phyloP scores from a whole-genome alignment of 2,329 filamentous ascomycete species.

The Sporothrix mexicana region DNA sequence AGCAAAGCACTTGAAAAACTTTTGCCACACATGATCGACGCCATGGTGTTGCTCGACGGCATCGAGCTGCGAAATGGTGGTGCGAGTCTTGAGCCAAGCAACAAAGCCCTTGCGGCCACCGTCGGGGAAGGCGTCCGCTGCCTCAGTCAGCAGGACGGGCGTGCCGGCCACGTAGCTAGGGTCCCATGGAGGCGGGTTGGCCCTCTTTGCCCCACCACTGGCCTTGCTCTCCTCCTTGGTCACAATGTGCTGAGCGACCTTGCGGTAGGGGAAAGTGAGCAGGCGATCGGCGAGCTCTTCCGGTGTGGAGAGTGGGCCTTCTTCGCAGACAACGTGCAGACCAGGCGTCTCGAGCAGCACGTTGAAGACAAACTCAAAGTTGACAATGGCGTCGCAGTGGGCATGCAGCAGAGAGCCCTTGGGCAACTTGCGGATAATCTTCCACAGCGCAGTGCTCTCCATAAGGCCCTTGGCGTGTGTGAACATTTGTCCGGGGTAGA shows the following conservation, averaged over 20 bases:
- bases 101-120: conserved; percentile 75
- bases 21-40: conserved; percentile 81
- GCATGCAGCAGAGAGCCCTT: conserved; percentile 88
- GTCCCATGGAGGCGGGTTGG: conserved; percentile 60
- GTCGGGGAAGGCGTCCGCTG: conserved; percentile 75
- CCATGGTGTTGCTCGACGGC: conserved; percentile 81
- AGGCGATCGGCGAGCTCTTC: conserved; percentile 58
- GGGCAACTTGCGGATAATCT: conserved; percentile 83
- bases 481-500: conserved; percentile 95
- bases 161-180: conserved; percentile 64
- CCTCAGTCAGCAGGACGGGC: conserved; percentile 63
- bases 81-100: conserved; percentile 75
- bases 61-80: conserved; percentile 73
- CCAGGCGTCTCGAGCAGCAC: conserved; percentile 73
- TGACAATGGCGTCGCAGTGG: conserved; percentile 89
- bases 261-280: conserved; percentile 63
- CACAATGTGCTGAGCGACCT: conserved; percentile 51
- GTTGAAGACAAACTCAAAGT: conserved; percentile 79
- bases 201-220: conserved; percentile 40
- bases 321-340: conserved; percentile 70
- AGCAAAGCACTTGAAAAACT: conserved; percentile 77
- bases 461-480: conserved; percentile 82
- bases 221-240: conserved; percentile 25
- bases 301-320: conserved; percentile 60
- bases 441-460: conserved; percentile 83